These are phyloP conservation scores for Saccharum hybrid DNA, from an alignment of 202 grass and related monocot species.

Conservation along the genomic window DNA sequence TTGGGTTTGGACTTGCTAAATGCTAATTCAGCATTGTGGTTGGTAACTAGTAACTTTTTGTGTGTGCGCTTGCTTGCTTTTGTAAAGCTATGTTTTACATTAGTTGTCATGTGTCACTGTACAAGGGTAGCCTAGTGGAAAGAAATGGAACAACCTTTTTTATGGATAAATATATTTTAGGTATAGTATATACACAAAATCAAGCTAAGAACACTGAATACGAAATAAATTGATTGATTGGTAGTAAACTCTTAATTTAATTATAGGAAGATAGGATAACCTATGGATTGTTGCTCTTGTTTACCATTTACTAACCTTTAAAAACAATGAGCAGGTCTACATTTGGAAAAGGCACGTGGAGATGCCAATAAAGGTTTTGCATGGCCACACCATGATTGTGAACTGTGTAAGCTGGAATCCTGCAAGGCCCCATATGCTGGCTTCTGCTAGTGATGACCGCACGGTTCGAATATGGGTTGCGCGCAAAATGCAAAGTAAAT, in stretches of 20 bases:
- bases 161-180: not conserved
- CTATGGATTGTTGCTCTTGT: conserved; percentile 27
- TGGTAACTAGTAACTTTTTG: not conserved
- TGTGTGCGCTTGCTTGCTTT: not conserved
- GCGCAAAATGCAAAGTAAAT: conserved; percentile 8
- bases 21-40: not conserved
- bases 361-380: conserved; percentile 77
- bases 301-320: conserved; percentile 32
- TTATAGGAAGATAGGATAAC: not conserved
- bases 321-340: conserved; percentile 66
- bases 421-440: conserved; percentile 75
- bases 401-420: conserved; percentile 95
- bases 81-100: conserved; percentile 5
- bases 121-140: not conserved
- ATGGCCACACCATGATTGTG: conserved; percentile 75
- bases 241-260: not conserved
- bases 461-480: conserved; percentile 84
- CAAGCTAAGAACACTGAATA: not conserved
- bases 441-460: conserved; percentile 84
- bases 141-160: not conserved
- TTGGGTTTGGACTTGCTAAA: conserved; percentile 14
- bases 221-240: not conserved
- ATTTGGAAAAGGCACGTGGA: conserved; percentile 73
- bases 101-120: not conserved
- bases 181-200: not conserved